Conservation (phyloP, 805 yeast genomes). For the Candida incommunis region DNA sequence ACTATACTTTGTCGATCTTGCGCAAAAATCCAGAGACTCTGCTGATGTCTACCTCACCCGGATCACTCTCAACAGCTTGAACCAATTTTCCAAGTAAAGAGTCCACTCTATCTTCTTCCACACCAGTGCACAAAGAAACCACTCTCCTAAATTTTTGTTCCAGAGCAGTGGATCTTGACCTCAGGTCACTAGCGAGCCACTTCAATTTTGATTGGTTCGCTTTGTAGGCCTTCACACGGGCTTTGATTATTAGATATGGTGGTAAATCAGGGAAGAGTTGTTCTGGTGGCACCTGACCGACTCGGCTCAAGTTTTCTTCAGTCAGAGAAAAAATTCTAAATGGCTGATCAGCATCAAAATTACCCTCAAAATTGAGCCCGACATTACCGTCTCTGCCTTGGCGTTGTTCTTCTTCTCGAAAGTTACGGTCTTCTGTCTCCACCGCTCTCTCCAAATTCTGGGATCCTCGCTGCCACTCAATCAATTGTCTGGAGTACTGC, state of each 20-base stretch:
- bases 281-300: constrained; percentile 5
- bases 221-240: constrained; percentile 69
- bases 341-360: constrained; percentile 85
- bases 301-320: constrained; percentile 2
- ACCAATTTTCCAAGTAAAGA: constrained; percentile 69
- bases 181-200: constrained; percentile 37
- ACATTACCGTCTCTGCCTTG: constrained; percentile 14
- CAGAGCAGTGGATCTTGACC: constrained; percentile 37
- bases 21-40: constrained; percentile 40
- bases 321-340: constrained; percentile 36
- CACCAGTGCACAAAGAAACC: constrained; percentile 80
- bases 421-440: constrained; percentile 44
- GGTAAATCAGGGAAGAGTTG: constrained; percentile 25
- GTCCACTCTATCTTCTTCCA: constrained; percentile 68
- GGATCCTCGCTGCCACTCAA: constrained; percentile 39
- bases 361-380: constrained; percentile 27
- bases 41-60: constrained; percentile 48
- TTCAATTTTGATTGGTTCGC: constrained; percentile 49
- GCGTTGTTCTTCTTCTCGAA: constrained; percentile 24
- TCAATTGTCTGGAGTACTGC: constrained; percentile 20
- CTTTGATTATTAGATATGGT: constrained; percentile 40
- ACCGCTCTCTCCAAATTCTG: constrained; percentile 50
- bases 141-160: constrained; percentile 77
- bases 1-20: constrained; percentile 26
- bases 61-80: constrained; percentile 82